Evolutionary conservation across 2,329 filamentous ascomycete species (phyloP), one percentile per base, ranked within the genome.

Genomic region (Blumeriella jaapii): DNA sequence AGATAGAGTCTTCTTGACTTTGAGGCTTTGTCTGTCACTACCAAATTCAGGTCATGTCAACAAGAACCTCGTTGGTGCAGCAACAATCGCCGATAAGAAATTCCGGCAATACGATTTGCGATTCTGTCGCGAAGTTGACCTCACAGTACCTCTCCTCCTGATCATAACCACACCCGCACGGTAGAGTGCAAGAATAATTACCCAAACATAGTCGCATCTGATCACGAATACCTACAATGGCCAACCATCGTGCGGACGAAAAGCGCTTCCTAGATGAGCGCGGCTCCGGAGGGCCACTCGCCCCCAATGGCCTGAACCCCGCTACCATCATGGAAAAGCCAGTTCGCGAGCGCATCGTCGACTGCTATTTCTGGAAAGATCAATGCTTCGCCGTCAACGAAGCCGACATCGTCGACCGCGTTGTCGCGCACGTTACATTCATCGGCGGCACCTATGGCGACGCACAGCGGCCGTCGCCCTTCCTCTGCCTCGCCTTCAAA

Each of bases 361-460:
- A 94, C 55, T 84, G 78, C 34, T 93, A 94, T 63, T 98, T 94
- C 65, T 98, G 86, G 82, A 95, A 95, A 61, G 91, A 96, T 62
- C 87, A 95, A 63, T 95, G 91, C 59, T 98, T 96, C 61, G 91
- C 82, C 26, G 69, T 98, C 46, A 98, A 96, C 63, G 76, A 79
- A 56, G 74, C 74, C 34, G 73, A 78, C 59, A 66, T 98, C 5
- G 80, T 94, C 51, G 84, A 95, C 62, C 83, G 91, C 46, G 87
- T 93, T 0, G 82, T 85, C 16, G 81, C 89, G 50, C 70, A 78
- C 59, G 71, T 98, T 29, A 70, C 65, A 31, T 91, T 81, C 59
- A 72, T 98, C 38, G 91, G 87, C 44, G 91, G 91, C 48, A 93
- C 86, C 4, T 85, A 85, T 53, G 86, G 87, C 34, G 71, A 75